Evolutionary conservation across 768 basidiomycete genomes (phyloP), one percentile per base, ranked within the genome.

Genomic region (Mycena leptocephala): DNA sequence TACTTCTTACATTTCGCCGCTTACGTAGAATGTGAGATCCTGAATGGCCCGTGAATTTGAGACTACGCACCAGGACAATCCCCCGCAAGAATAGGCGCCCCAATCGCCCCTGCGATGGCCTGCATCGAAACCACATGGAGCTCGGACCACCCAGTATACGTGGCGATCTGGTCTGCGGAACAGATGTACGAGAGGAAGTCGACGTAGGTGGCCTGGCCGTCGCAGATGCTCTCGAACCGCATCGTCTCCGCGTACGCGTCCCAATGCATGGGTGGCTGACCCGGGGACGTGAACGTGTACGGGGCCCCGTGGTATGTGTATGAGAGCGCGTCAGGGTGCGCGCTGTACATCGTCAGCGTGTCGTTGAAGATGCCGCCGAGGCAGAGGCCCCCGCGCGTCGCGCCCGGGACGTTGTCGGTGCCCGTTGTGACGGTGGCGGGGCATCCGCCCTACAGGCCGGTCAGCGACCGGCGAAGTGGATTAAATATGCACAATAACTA

Each of bases 141-240:
- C 28, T 32, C 24, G 48, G 46, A 61, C 74, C 74, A 75, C n/a
- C 22, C 26, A 75, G 33, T 58, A 41, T 75, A 75, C 59, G 59
- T 41, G 16, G 32, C 58, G 26, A 53, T 51, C 51, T 48, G 61
- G 28, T 70, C 53, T 9, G 37, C 24, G 28, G 33, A 39, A 65
- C 76, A 77, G 35, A 55, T 24, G 28, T 67, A 72, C 24, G 71
- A 37, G 32, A 74, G 10, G 48, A 74, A 26, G 28, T 74, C 76
- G 24, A 78, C 56, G 41, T 70, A 78, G 26, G 76, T 78, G 37
- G 76, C 76, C 28, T 18, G 16, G 6, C 72, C 72, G 39, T 69
- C 53, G 69, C 76, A 77, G n/a, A n/a, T n/a, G n/a, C n/a, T n/a
- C n/a, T n/a, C n/a, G n/a, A n/a, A n/a, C n/a, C n/a, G n/a, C n/a